Conservation (phyloP, 345 rosid species). For the Syzygium aromaticum region DNA sequence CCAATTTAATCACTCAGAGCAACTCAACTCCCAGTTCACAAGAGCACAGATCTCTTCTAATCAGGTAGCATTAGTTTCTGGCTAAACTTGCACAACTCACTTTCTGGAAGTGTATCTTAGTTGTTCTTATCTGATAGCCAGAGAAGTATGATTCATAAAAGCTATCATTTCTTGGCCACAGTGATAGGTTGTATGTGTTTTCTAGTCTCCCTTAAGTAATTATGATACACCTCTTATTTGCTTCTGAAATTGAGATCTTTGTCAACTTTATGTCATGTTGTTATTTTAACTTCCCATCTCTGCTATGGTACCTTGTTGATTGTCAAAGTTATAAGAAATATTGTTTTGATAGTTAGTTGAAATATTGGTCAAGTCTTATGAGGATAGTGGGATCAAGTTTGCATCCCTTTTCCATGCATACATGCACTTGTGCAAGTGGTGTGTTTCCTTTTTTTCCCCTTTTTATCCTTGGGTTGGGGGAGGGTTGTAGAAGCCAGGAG, state of each 20-base stretch:
- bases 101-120: not conserved
- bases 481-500: not conserved
- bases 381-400: not conserved
- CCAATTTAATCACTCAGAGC: not conserved
- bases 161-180: not conserved
- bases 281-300: not conserved
- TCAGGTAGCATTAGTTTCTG: constrained; percentile 37
- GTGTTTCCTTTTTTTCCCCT: not conserved
- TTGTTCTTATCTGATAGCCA: not conserved
- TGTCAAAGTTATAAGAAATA: not conserved
- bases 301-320: not conserved
- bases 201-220: not conserved
- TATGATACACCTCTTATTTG: not conserved
- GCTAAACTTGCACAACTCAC: not conserved
- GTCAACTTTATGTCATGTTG: not conserved
- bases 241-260: not conserved
- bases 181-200: not conserved
- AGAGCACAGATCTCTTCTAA: constrained; percentile 26
- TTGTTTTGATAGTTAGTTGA: not conserved
- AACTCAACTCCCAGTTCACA: constrained; percentile 9
- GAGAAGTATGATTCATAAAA: not conserved
- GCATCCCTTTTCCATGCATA: not conserved
- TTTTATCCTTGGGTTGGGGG: not conserved
- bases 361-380: not conserved
- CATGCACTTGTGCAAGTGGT: not conserved